Conservation (phyloP, 495 filamentous ascomycete genomes). For the Pyrenula aspistea region DNA sequence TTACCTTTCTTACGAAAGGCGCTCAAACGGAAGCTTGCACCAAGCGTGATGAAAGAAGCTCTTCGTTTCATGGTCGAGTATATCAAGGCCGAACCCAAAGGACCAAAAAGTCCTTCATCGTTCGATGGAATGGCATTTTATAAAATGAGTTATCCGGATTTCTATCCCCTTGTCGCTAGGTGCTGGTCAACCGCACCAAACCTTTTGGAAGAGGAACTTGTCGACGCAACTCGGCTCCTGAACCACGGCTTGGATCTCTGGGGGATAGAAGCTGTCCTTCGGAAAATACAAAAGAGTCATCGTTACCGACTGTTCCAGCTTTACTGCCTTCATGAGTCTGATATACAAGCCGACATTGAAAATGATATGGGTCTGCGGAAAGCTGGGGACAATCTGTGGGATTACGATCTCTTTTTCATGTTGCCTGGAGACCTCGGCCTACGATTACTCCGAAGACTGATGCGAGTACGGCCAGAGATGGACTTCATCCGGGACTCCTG, state of each 20-base stretch:
- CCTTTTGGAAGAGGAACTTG: neutral
- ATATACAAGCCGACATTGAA: conserved; percentile 10
- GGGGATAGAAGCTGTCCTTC: no score
- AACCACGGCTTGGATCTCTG: neutral
- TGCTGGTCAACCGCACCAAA: neutral
- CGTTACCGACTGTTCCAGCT: conserved; percentile 11
- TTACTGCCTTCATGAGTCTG: conserved; percentile 10
- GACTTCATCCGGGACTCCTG: conserved; percentile 7
- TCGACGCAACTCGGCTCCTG: neutral
- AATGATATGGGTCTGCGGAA: conserved; percentile 4
- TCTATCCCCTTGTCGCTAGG: neutral
- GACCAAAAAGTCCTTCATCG: neutral
- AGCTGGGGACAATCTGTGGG: conserved; percentile 9
- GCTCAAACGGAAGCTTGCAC: neutral
- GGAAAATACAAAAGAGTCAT: neutral
- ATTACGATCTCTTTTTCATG: conserved; percentile 5
- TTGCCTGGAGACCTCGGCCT: conserved; percentile 9
- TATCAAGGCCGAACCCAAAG: neutral
- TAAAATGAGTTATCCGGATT: neutral
- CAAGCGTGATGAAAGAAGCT: neutral
- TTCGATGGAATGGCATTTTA: neutral
- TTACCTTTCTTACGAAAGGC: neutral
- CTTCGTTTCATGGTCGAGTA: neutral
- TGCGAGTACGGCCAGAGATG: conserved; percentile 4
- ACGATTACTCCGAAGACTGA: conserved; percentile 5